Evolutionary conservation across 164 flowering plant genomes (phyloP).

Genomic region (Liquidambar formosana): DNA sequence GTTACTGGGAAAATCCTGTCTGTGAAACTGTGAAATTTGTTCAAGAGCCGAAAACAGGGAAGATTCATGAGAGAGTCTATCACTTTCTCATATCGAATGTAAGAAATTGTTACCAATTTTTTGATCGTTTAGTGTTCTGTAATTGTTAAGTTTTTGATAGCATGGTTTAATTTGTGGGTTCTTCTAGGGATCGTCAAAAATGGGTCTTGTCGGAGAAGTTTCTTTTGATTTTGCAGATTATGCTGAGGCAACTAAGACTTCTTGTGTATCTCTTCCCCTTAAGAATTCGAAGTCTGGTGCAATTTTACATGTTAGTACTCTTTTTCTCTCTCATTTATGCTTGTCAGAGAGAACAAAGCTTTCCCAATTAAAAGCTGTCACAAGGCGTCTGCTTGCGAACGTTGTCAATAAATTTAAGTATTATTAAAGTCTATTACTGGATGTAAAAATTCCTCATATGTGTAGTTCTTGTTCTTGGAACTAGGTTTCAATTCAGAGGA

Average conservation of each 20-base stretch:
- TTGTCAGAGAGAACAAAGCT: not conserved
- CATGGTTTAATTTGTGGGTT: conserved; percentile 10
- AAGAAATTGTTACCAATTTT: conserved; percentile 17
- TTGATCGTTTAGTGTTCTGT: not conserved
- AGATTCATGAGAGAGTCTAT: conserved; percentile 61
- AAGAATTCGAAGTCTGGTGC: conserved; percentile 45
- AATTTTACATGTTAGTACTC: conserved; percentile 53
- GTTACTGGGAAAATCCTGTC: conserved; percentile 77
- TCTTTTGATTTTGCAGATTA: conserved; percentile 59
- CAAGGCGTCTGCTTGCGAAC: not conserved
- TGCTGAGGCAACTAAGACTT: conserved; percentile 44
- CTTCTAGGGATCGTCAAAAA: conserved; percentile 47
- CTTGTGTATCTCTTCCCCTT: conserved; percentile 54
- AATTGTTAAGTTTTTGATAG: not conserved
- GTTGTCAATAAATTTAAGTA: not conserved
- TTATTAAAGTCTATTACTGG: not conserved
- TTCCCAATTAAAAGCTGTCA: not conserved
- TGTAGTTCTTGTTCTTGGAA: conserved; percentile 9
- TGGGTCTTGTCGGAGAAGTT: conserved; percentile 55
- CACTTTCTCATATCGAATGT: conserved; percentile 66
- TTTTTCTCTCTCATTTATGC: conserved; percentile 7
- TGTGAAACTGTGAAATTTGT: conserved; percentile 70
- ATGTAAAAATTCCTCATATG: not conserved
- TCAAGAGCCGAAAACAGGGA: conserved; percentile 72
- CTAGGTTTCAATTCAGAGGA: conserved; percentile 77